These are phyloP conservation scores for Coffea canephora DNA, from an alignment of 257 asterid genomes.

Conservation along the genomic window DNA sequence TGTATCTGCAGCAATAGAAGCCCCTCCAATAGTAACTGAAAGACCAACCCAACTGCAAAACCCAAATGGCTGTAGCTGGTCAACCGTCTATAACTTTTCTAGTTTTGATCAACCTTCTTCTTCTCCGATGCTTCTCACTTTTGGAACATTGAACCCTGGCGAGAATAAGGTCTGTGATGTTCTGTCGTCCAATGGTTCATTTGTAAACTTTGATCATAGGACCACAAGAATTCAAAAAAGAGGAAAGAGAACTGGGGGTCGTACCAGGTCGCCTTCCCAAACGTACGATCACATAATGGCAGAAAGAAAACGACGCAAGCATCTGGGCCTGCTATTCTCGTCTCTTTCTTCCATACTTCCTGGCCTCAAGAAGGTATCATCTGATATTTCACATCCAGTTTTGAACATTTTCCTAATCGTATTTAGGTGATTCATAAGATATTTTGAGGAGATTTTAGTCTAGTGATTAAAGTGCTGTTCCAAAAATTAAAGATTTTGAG, in stretches of 20 bases:
- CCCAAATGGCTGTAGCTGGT: neutral
- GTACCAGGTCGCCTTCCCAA: slow-evolving; percentile 40
- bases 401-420: too few relatives aligned
- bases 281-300: slow-evolving; percentile 46
- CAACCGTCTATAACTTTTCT: neutral
- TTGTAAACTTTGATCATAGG: neutral
- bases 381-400: too few relatives aligned
- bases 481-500: too few relatives aligned
- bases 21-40: neutral
- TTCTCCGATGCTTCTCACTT: slow-evolving; percentile 17
- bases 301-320: slow-evolving; percentile 52
- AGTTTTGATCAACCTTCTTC: neutral
- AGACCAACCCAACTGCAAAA: neutral
- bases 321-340: slow-evolving; percentile 35
- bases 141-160: slow-evolving; percentile 9
- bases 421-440: too few relatives aligned
- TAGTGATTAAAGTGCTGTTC: too few relatives aligned
- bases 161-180: slow-evolving; percentile 14
- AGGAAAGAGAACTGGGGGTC: slow-evolving; percentile 20
- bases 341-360: slow-evolving; percentile 47
- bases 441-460: too few relatives aligned
- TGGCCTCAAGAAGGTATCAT: slow-evolving; percentile 44
- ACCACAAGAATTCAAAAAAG: neutral
- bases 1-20: slow-evolving; percentile 5
- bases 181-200: neutral